These are phyloP conservation scores for Laburnicola sp. DNA, from an alignment of 2,329 filamentous ascomycete species.

Conservation along the genomic window DNA sequence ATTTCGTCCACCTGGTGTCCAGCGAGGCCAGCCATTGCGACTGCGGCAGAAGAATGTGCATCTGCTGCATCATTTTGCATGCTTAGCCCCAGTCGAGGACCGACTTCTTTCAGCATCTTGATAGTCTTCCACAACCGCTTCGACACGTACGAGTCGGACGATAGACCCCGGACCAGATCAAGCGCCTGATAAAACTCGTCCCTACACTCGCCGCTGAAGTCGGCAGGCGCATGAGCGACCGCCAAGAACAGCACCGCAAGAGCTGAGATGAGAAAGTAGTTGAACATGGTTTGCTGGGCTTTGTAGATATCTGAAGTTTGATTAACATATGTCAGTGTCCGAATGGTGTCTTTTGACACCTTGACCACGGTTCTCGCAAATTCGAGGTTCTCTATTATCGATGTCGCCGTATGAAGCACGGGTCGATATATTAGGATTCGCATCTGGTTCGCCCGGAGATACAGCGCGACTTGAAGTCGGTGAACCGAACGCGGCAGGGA, in stretches of 20 bases:
- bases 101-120: conserved; percentile 70
- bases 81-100: conserved; percentile 66
- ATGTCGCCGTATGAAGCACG: conserved; percentile 79
- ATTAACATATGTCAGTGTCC: conserved; percentile 70
- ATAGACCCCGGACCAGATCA: conserved; percentile 72
- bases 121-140: conserved; percentile 75
- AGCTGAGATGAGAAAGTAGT: conserved; percentile 75
- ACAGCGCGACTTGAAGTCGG: conserved; percentile 79
- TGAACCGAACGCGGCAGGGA: conserved; percentile 65
- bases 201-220: conserved; percentile 68
- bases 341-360: conserved; percentile 75
- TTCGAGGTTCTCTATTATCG: conserved; percentile 73
- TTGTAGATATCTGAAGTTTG: conserved; percentile 72
- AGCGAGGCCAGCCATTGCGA: conserved; percentile 67
- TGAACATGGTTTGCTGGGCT: conserved; percentile 74
- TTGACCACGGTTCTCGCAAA: conserved; percentile 76
- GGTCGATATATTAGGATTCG: conserved; percentile 87
- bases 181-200: conserved; percentile 80
- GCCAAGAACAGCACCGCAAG: conserved; percentile 76
- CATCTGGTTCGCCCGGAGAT: conserved; percentile 88
- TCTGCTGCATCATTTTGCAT: conserved; percentile 53
- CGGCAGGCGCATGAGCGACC: conserved; percentile 71
- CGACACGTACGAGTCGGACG: conserved; percentile 69
- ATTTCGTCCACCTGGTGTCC: conserved; percentile 64
- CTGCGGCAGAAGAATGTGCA: conserved; percentile 63